A percentile compares a stretch with the other conserved stretches of the same genome.
phyloP scores from a whole-genome alignment of 352 stramenopile genomes.

The Aphanomyces invadans region DNA sequence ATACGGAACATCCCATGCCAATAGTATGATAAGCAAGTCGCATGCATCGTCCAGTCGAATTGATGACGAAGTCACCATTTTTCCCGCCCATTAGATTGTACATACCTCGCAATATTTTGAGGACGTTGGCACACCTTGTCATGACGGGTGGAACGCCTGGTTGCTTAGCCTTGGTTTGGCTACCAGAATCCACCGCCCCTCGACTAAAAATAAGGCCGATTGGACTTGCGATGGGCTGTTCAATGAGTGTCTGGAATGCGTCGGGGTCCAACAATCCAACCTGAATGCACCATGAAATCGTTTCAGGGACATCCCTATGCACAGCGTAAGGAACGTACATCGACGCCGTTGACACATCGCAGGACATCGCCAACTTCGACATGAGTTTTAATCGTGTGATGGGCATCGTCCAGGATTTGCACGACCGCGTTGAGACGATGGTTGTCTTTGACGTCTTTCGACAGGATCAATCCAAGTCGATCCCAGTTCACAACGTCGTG shows the following conservation, averaged over 20 bases:
- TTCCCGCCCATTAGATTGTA: too few relatives aligned
- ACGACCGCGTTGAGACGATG: conserved; percentile 37
- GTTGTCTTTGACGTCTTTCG: conserved; percentile 35
- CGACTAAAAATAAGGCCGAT: not conserved
- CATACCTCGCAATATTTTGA: conserved; percentile 51
- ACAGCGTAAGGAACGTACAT: conserved; percentile 37
- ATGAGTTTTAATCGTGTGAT: conserved; percentile 23
- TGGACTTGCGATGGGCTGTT: not conserved
- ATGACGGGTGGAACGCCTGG: conserved; percentile 33
- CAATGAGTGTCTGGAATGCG: not conserved
- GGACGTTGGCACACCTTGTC: conserved; percentile 57
- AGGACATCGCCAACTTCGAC: conserved; percentile 35
- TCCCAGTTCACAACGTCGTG: conserved; percentile 26
- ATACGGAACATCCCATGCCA: too few relatives aligned
- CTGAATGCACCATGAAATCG: conserved; percentile 41
- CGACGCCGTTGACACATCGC: conserved; percentile 46
- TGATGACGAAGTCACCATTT: too few relatives aligned
- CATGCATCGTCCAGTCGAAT: too few relatives aligned
- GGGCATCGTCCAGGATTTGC: conserved; percentile 23
- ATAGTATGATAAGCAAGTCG: too few relatives aligned
- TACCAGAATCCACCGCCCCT: not conserved
- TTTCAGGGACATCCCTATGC: conserved; percentile 22
- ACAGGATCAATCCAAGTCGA: conserved; percentile 28
- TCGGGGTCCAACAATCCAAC: not conserved
- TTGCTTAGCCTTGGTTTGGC: conserved; percentile 32